Percentiles rank a stretch among this genome's conserved stretches.
Evolutionary conservation across 2,329 filamentous ascomycete species (phyloP).

Genomic region (Hypoxylon rubiginosum): DNA sequence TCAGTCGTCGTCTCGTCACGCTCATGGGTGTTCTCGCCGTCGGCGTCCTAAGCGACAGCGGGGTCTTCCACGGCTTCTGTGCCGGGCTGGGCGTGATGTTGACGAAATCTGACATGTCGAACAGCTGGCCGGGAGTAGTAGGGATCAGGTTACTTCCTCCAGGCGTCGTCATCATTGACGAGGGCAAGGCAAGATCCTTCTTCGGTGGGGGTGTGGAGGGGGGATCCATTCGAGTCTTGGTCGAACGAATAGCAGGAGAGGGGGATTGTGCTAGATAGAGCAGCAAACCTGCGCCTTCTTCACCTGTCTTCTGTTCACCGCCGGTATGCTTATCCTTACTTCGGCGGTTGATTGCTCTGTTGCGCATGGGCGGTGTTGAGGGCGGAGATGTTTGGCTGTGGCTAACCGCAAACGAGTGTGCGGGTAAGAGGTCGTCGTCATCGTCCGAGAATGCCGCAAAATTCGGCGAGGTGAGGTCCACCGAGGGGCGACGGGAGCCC

Average conservation of each 20-base stretch:
- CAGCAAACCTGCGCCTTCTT: conserved; percentile 85
- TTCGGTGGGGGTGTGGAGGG: conserved; percentile 83
- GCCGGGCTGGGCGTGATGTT: conserved; percentile 97
- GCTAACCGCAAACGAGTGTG: conserved; percentile 77
- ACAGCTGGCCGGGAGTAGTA: conserved; percentile 83
- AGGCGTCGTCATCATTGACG: conserved; percentile 90
- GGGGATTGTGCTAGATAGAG: conserved; percentile 92
- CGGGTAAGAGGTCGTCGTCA: conserved; percentile 84
- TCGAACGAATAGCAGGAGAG: conserved; percentile 77
- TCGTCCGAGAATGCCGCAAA: conserved; percentile 78
- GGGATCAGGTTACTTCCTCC: conserved; percentile 77
- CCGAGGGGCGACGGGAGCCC: conserved; percentile 75
- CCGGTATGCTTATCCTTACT: conserved; percentile 62
- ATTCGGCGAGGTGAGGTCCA: conserved; percentile 71
- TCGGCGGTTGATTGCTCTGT: conserved; percentile 62
- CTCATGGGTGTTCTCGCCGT: conserved; percentile 69
- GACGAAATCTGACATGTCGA: conserved; percentile 97
- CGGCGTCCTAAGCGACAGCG: conserved; percentile 64
- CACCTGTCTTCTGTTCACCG: conserved; percentile 71
- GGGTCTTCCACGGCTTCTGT: conserved; percentile 90
- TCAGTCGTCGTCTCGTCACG: conserved; percentile 80
- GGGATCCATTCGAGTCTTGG: conserved; percentile 72
- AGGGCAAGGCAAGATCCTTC: conserved; percentile 78
- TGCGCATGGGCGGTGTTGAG: conserved; percentile 80
- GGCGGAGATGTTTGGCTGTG: conserved; percentile 84